Percentiles rank a stretch among this genome's conserved stretches.
phyloP scores from a whole-genome alignment of 805 yeast species.

The Saccharomyces mikatae region DNA sequence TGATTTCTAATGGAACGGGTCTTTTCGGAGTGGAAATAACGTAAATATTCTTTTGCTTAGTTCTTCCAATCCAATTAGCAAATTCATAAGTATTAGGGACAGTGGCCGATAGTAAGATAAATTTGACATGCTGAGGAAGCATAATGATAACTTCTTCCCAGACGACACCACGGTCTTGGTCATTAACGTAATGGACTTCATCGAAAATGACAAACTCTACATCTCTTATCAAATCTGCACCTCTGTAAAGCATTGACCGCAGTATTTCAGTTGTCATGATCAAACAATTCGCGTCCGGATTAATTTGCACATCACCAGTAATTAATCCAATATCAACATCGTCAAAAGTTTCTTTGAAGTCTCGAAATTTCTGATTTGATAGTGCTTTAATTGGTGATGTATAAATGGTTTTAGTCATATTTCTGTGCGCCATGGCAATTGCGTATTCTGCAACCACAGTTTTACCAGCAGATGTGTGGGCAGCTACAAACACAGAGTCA shows the following conservation, averaged over 20 bases:
- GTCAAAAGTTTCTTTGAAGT: conserved; percentile 69
- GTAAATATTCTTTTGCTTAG: conserved; percentile 90
- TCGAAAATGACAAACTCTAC: conserved; percentile 96
- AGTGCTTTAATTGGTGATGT: conserved; percentile 92
- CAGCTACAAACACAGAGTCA: conserved; percentile 97
- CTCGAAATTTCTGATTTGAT: conserved; percentile 84
- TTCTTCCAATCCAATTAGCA: conserved; percentile 98
- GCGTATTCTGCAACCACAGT: conserved; percentile 98
- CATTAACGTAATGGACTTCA: conserved; percentile 96
- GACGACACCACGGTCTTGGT: conserved; percentile 94
- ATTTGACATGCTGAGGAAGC: conserved; percentile 94
- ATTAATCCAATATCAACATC: conserved; percentile 86
- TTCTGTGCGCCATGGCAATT: conserved; percentile 89
- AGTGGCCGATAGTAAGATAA: conserved; percentile 86
- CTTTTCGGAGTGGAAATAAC: conserved; percentile 94
- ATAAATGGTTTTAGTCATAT: conserved; percentile 94
- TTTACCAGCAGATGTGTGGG: conserved; percentile 97
- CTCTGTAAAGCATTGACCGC: conserved; percentile 90
- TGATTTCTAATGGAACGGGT: conserved; percentile 90
- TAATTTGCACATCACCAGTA: conserved; percentile 96
- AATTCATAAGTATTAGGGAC: conserved; percentile 98
- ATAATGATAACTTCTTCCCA: conserved; percentile 99
- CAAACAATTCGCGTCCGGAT: conserved; percentile 90
- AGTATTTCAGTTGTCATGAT: conserved; percentile 97
- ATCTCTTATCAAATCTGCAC: conserved; percentile 92